Evolutionary conservation across 129 eudicot genomes (phyloP), one percentile per base, ranked within the genome.

Genomic region (Calendula officinalis): DNA sequence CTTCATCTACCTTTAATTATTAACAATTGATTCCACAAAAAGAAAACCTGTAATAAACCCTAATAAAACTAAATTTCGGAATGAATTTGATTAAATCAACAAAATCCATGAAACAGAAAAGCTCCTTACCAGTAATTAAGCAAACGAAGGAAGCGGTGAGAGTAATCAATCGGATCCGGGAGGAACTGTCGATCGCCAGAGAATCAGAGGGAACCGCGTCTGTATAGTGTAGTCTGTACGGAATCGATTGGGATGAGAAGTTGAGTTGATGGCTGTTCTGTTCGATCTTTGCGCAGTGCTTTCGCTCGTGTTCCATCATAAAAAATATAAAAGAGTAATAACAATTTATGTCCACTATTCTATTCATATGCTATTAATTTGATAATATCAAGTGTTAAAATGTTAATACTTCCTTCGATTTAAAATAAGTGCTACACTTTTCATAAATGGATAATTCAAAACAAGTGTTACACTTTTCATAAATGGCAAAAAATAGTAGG

Each of bases 41-140:
- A n/a, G n/a, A 63, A 36, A 39, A 27, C n/a, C 49, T 51, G 38
- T 10, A 38, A 67, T 45, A 68, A 56, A 44, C 65, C 65, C 65
- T 56, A 68, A 35, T 1, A 16, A 16, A 54, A 32, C 12, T 67
- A 14, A 56, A 68, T 68, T 35, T 42, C 11, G 62, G 32, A 27
- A 67, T 10, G 63, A 41, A 67, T 41, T 40, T 11, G 37, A 43
- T 55, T 43, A 68, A 10, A 33, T 15, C 7, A 53, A 33, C 6
- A 13, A 14, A 44, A 56, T 44, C 56, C 38, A n/a, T 41, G 22
- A 7, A 32, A 12, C 5, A 55, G 41, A 56, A 5, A 32, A 3
- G 13, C 2, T 12, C 38, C 50, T 34, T 35, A 68, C 73, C 65
- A 34, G 47, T 44, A 16, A 68, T 68, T 43, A 56, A 14, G 64